Evolutionary conservation across 2,329 filamentous ascomycete genomes (phyloP).

Genomic region (Fusarium solani-melongenae): DNA sequence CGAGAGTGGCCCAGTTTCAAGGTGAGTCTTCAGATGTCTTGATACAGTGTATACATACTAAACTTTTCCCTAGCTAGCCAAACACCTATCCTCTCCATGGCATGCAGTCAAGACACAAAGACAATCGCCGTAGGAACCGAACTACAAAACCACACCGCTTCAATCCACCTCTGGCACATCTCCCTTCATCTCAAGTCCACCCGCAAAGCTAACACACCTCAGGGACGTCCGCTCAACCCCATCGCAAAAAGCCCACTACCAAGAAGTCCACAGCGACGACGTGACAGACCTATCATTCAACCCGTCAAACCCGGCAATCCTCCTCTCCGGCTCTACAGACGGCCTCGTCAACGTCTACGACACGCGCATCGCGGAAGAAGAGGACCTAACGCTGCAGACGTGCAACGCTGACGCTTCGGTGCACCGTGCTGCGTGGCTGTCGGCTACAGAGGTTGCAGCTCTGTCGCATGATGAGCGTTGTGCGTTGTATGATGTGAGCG

Average conservation of each 20-base stretch:
- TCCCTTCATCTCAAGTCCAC: not conserved
- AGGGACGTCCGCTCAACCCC: slow-evolving; percentile 69
- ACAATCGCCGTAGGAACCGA: slow-evolving; percentile 80
- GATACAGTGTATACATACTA: not conserved
- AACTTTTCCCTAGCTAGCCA: slow-evolving; percentile 51
- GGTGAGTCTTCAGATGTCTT: slow-evolving; percentile 55
- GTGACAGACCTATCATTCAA: slow-evolving; percentile 71
- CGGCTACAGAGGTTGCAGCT: slow-evolving; percentile 72
- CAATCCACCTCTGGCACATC: slow-evolving; percentile 69
- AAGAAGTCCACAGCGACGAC: slow-evolving; percentile 75
- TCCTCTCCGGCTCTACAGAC: slow-evolving; percentile 83
- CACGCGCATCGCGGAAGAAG: slow-evolving; percentile 75
- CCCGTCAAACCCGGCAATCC: slow-evolving; percentile 66
- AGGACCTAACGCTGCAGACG: slow-evolving; percentile 81
- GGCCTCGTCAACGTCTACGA: slow-evolving; percentile 83
- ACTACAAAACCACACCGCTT: slow-evolving; percentile 70
- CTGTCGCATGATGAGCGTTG: slow-evolving; percentile 83
- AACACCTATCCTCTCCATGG: slow-evolving; percentile 72
- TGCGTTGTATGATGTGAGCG: slow-evolving; percentile 76
- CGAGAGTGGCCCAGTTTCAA: slow-evolving; percentile 57
- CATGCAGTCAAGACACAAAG: slow-evolving; percentile 66
- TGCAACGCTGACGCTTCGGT: slow-evolving; percentile 82
- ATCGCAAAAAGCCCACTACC: slow-evolving; percentile 63
- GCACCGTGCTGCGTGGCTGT: slow-evolving; percentile 79
- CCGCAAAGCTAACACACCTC: slow-evolving; percentile 35